These are phyloP conservation scores for Sphaerulina vaccinii DNA, from an alignment of 2,329 filamentous ascomycete genomes.

Conservation along the genomic window DNA sequence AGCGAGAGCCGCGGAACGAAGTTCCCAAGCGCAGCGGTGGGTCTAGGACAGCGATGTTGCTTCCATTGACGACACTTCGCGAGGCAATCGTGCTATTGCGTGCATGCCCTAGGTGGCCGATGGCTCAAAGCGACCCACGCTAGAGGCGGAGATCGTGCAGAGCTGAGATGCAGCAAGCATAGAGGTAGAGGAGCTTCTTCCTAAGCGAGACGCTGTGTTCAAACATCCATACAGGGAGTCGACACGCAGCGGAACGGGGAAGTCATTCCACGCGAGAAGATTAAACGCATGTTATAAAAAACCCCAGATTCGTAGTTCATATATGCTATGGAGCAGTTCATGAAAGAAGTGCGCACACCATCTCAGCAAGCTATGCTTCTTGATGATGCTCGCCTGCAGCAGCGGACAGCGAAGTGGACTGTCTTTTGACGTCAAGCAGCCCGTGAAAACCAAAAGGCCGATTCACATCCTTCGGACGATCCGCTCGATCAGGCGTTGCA, in stretches of 20 bases:
- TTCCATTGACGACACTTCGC: neutral
- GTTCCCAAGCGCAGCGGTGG: constrained; percentile 18
- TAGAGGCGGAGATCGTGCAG: too few relatives aligned
- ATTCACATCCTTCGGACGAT: constrained; percentile 17
- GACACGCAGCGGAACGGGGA: constrained; percentile 28
- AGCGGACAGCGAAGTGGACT: constrained; percentile 4
- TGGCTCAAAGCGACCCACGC: constrained; percentile 21
- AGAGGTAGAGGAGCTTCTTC: too few relatives aligned
- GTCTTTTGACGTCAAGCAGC: constrained; percentile 17
- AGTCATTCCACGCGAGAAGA: constrained; percentile 24
- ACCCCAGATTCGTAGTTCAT: constrained; percentile 11
- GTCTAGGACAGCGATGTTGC: neutral
- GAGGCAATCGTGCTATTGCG: constrained; percentile 13
- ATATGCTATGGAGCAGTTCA: neutral
- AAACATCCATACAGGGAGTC: constrained; percentile 20
- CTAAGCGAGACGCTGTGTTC: constrained; percentile 6
- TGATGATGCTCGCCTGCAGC: constrained; percentile 22
- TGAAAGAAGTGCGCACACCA: neutral
- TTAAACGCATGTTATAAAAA: constrained; percentile 14
- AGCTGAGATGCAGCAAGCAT: too few relatives aligned
- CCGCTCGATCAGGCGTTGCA: constrained; percentile 23
- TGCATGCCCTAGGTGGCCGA: constrained; percentile 13
- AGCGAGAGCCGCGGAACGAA: constrained; percentile 22
- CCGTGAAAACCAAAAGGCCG: constrained; percentile 9
- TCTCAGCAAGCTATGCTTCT: neutral